Conservation (phyloP, 1,284 basidiomycete genomes). For the Taiwanofungus camphoratus region DNA sequence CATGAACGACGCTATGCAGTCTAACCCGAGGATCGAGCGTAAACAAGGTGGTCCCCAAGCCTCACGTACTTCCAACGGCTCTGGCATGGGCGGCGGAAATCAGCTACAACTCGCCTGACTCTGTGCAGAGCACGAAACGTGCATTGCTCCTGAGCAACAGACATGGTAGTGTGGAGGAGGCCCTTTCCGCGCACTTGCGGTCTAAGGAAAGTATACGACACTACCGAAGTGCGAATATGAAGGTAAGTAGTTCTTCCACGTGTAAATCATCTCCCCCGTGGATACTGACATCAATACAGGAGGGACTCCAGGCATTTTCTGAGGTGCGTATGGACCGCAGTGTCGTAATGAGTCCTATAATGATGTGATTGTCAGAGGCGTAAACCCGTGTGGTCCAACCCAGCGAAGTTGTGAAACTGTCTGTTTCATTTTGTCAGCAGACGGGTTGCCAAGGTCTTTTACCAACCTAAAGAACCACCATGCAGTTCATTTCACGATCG, state of each 20-base stretch:
- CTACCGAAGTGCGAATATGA: slow-evolving; percentile 71
- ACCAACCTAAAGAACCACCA: too few relatives aligned
- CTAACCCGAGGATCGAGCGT: slow-evolving; percentile 38
- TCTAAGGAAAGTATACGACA: slow-evolving; percentile 48
- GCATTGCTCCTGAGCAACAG: slow-evolving; percentile 52
- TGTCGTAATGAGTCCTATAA: not conserved
- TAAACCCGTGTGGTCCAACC: slow-evolving; percentile 52
- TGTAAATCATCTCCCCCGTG: slow-evolving; percentile 1
- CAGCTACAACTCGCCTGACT: slow-evolving; percentile 69
- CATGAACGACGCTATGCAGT: not conserved
- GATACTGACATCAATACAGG: slow-evolving; percentile 22
- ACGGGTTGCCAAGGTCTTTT: not conserved
- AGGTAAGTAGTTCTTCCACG: slow-evolving; percentile 33
- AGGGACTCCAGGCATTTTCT: slow-evolving; percentile 38
- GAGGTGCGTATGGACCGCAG: slow-evolving; percentile 26
- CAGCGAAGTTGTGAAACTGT: slow-evolving; percentile 45
- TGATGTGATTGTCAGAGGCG: slow-evolving; percentile 41
- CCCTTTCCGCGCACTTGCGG: slow-evolving; percentile 43
- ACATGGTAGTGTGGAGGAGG: slow-evolving; percentile 49
- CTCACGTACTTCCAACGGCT: slow-evolving; percentile 56
- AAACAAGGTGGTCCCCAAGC: slow-evolving; percentile 57
- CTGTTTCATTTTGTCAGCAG: not conserved
- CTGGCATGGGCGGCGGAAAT: slow-evolving; percentile 60
- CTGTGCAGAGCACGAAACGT: slow-evolving; percentile 73
- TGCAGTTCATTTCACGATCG: too few relatives aligned